These are phyloP conservation scores for Candida dubliniensis DNA, from an alignment of 1,139 yeast genomes.

Conservation along the genomic window DNA sequence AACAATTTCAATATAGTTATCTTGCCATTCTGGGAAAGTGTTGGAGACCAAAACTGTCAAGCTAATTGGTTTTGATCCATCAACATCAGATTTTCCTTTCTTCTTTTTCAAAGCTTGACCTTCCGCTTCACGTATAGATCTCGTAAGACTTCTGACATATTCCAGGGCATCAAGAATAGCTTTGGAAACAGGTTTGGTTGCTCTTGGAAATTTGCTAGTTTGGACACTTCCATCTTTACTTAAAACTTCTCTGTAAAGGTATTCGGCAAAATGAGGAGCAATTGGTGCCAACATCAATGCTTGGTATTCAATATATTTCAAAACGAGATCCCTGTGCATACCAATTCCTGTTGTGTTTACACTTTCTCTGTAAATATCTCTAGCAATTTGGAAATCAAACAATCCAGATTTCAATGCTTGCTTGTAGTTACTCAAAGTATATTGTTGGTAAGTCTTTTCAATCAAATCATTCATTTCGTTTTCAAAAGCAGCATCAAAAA, in stretches of 20 bases:
- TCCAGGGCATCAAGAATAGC: constrained; percentile 65
- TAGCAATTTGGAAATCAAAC: constrained; percentile 90
- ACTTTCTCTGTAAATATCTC: constrained; percentile 94
- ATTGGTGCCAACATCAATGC: constrained; percentile 83
- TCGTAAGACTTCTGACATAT: constrained; percentile 74
- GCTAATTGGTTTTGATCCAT: constrained; percentile 68
- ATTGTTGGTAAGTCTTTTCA: constrained; percentile 69
- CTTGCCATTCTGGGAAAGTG: constrained; percentile 97
- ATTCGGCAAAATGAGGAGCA: constrained; percentile 96
- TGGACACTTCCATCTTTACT: constrained; percentile 65
- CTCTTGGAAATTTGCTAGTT: constrained; percentile 75
- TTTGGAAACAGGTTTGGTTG: constrained; percentile 62
- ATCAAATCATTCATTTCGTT: constrained; percentile 88
- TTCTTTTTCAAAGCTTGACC: constrained; percentile 85
- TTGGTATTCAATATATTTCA: constrained; percentile 83
- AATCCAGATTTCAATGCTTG: constrained; percentile 87
- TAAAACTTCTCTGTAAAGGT: constrained; percentile 79
- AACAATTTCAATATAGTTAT: constrained; percentile 78
- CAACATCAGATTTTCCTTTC: constrained; percentile 79
- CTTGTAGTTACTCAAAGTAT: constrained; percentile 75
- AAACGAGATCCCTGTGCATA: constrained; percentile 83
- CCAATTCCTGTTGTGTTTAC: constrained; percentile 50
- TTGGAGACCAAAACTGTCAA: constrained; percentile 72
- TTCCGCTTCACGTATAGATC: constrained; percentile 91
- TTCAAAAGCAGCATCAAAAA: constrained; percentile 87